These are phyloP conservation scores for Dryas octopetala DNA, from an alignment of 306 rosid species.

Conservation along the genomic window DNA sequence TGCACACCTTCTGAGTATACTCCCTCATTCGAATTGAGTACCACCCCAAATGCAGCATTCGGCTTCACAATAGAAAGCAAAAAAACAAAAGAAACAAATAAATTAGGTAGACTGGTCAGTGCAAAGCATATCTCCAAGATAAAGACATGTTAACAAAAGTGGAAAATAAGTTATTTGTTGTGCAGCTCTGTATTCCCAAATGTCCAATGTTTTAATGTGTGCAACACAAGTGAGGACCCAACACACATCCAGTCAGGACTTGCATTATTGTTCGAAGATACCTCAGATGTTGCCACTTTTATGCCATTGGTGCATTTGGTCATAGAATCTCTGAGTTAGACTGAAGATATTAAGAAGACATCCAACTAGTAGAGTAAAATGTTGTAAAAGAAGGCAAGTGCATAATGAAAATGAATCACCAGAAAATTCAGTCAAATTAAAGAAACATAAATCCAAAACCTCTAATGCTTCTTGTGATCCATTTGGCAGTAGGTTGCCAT, in stretches of 20 bases:
- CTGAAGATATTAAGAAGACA: conserved; percentile 19
- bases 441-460: conserved; percentile 64
- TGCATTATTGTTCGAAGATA: conserved; percentile 1
- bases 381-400: neutral
- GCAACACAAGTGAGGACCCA: conserved; percentile 18
- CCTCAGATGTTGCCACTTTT: conserved; percentile 22
- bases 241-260: conserved; percentile 22
- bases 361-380: conserved; percentile 6
- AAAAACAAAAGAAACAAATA: conserved; percentile 11
- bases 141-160: neutral
- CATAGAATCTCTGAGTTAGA: conserved; percentile 14
- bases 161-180: neutral
- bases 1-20: conserved; percentile 41
- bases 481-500: conserved; percentile 33
- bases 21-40: conserved; percentile 40
- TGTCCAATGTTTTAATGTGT: conserved; percentile 14
- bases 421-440: conserved; percentile 7
- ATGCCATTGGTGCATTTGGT: conserved; percentile 23
- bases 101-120: conserved; percentile 43
- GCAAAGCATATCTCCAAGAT: conserved; percentile 7
- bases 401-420: conserved; percentile 1
- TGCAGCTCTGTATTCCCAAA: conserved; percentile 19
- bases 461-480: conserved; percentile 44
- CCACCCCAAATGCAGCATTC: conserved; percentile 46
- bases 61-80: conserved; percentile 48